Base-by-base conservation (phyloP, 164 flowering plant genomes). In the Berberis vulgaris region DNA sequence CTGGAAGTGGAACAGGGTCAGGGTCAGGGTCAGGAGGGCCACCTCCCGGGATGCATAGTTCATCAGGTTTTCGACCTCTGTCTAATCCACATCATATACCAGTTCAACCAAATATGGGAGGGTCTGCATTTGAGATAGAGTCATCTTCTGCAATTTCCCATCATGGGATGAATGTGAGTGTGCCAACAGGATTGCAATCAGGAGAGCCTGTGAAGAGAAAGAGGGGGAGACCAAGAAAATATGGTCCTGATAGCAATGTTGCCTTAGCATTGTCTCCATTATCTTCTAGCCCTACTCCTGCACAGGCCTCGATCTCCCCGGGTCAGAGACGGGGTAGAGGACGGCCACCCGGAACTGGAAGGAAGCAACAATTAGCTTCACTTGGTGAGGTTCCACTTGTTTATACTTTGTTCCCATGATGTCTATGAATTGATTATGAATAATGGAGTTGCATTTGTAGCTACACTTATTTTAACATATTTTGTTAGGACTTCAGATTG, bases 151-250 rank as follows among this genome's bases (percentile, higher is more conserved):
- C 71, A 41, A 58, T 78, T 56, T 72, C 86, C 9, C 72, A 80
- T 67, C 85, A 81, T 74, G 79, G 81, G 39, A 76, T 74, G 57
- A 78, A 73, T 71, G 71, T 68, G 8, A 77, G 79, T 49, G 70
- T 76, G 41, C 67, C 82, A 5, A 43, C 80, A n/a, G 67, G 62
- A 11, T 54, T 77, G 72, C 74, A 77, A 4, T 65, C 66, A 3
- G 71, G 73, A 11, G 85, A 80, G 71, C 81, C 86, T 38, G 77
- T 81, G 49, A 80, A 79, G 62, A 78, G 94, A 72, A 91, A 86
- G 65, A 80, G 98, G 58, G 98, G 98, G 43, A 83, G 98, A 70
- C 98, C 98, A 2, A 66, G 98, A 56, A 91, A 91, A 65, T 91
- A 91, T 60, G 98, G 94, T 49, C 82, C 84, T 7, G 94, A 86